A percentile compares a stretch with the other conserved stretches of the same genome.
Conservation (phyloP, 2,329 filamentous ascomycete genomes). For the Fusarium virguliforme region DNA sequence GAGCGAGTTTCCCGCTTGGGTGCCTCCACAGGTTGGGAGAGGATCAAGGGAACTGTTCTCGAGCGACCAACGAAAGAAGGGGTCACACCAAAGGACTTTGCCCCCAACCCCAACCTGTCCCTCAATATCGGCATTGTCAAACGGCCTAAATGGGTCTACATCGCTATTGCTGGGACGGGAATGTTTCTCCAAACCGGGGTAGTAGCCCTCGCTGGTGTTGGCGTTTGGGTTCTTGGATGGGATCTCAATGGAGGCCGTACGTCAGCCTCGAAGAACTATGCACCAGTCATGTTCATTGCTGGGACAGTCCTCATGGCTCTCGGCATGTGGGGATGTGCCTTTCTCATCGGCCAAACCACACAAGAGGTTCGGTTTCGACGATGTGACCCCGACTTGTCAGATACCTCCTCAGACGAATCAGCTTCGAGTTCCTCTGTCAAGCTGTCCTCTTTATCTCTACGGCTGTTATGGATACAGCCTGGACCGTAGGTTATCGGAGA, state of each 20-base stretch:
- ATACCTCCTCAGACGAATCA: too few relatives aligned
- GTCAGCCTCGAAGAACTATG: slow-evolving; percentile 23
- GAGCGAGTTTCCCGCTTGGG: too few relatives aligned
- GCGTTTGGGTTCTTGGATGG: slow-evolving; percentile 34
- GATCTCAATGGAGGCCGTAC: slow-evolving; percentile 11
- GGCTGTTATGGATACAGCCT: slow-evolving; percentile 45
- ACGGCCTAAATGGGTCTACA: not conserved
- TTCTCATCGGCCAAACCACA: slow-evolving; percentile 42
- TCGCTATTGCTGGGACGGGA: not conserved
- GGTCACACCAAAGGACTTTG: not conserved
- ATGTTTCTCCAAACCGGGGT: slow-evolving; percentile 33
- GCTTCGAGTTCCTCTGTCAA: too few relatives aligned
- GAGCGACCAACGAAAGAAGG: not conserved
- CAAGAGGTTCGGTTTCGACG: slow-evolving; percentile 29
- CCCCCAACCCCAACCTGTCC: slow-evolving; percentile 12
- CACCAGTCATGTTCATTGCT: slow-evolving; percentile 41
- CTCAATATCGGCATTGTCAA: slow-evolving; percentile 17
- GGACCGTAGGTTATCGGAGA: slow-evolving; percentile 45
- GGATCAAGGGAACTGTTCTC: not conserved
- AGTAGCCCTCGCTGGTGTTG: slow-evolving; percentile 38
- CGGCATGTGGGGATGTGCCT: slow-evolving; percentile 46
- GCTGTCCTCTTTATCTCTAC: not conserved
- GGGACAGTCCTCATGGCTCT: slow-evolving; percentile 39
- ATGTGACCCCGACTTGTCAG: not conserved
- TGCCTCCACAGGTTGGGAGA: too few relatives aligned